Evolutionary conservation across 768 basidiomycete species (phyloP).

Genomic region (Udeniomyces megalosporus): DNA sequence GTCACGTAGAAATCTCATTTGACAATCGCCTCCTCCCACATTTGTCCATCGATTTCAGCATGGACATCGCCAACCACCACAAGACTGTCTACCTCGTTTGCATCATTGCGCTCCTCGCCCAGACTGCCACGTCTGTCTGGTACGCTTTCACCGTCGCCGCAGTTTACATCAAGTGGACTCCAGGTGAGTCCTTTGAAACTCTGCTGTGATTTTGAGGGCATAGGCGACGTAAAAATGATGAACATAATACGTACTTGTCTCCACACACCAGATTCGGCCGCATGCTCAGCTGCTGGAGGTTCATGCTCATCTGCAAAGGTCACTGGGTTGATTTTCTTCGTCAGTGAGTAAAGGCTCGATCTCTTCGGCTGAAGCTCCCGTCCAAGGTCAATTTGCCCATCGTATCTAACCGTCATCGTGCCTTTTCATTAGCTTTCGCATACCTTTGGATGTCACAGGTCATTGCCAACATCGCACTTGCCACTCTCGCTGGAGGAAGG

Average conservation of each 20-base stretch:
- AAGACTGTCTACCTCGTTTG: conserved; percentile 63
- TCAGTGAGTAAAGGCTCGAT: conserved; percentile 28
- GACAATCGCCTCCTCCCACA: neutral
- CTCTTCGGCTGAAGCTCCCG: too few relatives aligned
- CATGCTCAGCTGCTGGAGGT: conserved; percentile 25
- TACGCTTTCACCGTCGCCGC: conserved; percentile 62
- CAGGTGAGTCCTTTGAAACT: too few relatives aligned
- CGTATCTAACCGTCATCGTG: too few relatives aligned
- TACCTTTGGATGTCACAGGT: conserved; percentile 76
- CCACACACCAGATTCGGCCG: conserved; percentile 1
- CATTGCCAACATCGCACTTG: conserved; percentile 57
- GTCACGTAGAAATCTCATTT: too few relatives aligned
- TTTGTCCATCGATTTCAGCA: conserved; percentile 20
- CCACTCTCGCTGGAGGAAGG: conserved; percentile 62
- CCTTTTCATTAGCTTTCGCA: conserved; percentile 45
- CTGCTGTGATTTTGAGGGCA: too few relatives aligned
- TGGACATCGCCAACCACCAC: conserved; percentile 73
- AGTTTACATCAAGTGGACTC: conserved; percentile 34
- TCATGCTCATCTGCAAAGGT: conserved; percentile 59
- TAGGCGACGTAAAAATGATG: too few relatives aligned
- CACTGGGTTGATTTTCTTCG: conserved; percentile 59
- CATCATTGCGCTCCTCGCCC: conserved; percentile 50
- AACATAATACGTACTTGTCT: too few relatives aligned
- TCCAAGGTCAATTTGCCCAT: too few relatives aligned
- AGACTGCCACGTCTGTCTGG: conserved; percentile 58